Base-by-base conservation (phyloP, 768 basidiomycete species). In the Mycena albidolilacea region DNA sequence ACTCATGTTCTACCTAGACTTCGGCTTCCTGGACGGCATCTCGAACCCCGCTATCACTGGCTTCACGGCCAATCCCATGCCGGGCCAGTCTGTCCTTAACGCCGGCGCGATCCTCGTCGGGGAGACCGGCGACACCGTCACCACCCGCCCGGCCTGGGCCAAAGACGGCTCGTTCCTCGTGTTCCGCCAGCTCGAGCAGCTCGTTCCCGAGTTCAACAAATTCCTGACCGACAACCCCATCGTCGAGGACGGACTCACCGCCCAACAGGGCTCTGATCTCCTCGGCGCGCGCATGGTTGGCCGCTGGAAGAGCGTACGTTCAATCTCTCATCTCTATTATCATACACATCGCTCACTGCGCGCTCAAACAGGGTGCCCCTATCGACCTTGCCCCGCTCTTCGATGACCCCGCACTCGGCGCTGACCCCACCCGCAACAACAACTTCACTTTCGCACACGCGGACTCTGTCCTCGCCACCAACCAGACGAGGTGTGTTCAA, bases 251-350 rank as follows among this genome's bases (percentile, higher is more conserved):
- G 41, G 41, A 14, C 41, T 43, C 41, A 43, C 41, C 10, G 41
- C 41, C 9, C 41, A 43, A 43, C 41, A 43, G 41, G 41, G 41
- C 9, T 43, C 41, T 14, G 41, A 43, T 14, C 41, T 43, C 41
- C 14, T 43, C 9, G 41, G 41, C 6, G 41, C 41, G 4, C 41
- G 41, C 10, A 43, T 48, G 46, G 17, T 48, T 48, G 46, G 50
- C 50, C 50, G 50, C n/a, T 52, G 50, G 50, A 52, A 52, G 50
- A 52, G 50, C 21, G 50, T 52, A 52, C 19, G 41, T 43, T 43
- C 41, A 10, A 43, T 30, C 30, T 30, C 30, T 30, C 30, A 3
- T 30, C 30, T 30, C 30, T 30, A 30, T 30, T 30, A 10, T 43
- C 14, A 43, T 43, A 7, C 41, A 1, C 14, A 43, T 14, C 14